Evolutionary conservation across 352 stramenopile genomes (phyloP).

Genomic region (Pythium volutum): DNA sequence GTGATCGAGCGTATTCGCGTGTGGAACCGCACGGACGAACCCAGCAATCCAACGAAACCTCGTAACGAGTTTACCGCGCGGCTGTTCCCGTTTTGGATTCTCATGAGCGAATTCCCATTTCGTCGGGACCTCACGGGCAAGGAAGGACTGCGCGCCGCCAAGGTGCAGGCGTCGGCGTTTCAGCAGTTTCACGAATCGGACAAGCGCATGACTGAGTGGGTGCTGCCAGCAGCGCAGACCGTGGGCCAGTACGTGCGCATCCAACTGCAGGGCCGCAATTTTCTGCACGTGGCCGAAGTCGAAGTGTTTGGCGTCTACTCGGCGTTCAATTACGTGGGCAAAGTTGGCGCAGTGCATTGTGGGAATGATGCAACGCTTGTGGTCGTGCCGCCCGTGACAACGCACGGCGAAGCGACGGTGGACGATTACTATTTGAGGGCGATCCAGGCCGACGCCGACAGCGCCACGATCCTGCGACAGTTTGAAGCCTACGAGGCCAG

Average conservation of each 20-base stretch:
- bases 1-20: constrained; percentile 81
- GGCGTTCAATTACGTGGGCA: constrained; percentile 77
- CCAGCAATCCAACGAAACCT: constrained; percentile 66
- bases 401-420: constrained; percentile 31
- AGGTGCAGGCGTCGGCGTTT: constrained; percentile 76
- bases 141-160: constrained; percentile 78
- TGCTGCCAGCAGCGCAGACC: constrained; percentile 79
- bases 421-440: constrained; percentile 87
- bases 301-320: constrained; percentile 92
- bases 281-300: constrained; percentile 89
- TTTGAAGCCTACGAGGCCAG: constrained; percentile 83
- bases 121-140: constrained; percentile 62
- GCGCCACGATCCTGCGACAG: constrained; percentile 88
- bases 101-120: constrained; percentile 90
- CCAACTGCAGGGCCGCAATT: constrained; percentile 87
- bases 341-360: constrained; percentile 71
- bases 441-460: constrained; percentile 88
- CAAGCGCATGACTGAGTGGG: constrained; percentile 85
- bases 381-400: constrained; percentile 58
- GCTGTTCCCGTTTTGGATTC: constrained; percentile 92
- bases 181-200: constrained; percentile 67
- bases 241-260: constrained; percentile 80
- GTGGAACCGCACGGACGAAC: constrained; percentile 92
- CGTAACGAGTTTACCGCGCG: constrained; percentile 74
- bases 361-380: constrained; percentile 89